phyloP scores from a whole-genome alignment of 1,139 yeast genomes.

The Yamadazyma trypodendri region DNA sequence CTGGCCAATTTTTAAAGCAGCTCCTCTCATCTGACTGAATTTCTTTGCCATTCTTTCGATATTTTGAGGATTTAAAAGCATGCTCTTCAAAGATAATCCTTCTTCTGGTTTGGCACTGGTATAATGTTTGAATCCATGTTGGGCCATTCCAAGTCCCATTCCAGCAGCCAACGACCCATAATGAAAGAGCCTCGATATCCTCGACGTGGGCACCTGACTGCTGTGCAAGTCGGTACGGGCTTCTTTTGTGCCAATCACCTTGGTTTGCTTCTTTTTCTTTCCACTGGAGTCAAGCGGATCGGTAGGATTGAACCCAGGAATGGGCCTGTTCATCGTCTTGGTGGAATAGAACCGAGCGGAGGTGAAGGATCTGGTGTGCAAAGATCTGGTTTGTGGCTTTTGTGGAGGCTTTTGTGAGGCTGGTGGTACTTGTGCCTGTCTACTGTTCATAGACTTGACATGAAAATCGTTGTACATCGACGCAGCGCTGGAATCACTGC shows the following conservation, averaged over 20 bases:
- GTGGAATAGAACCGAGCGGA: slow-evolving; percentile 12
- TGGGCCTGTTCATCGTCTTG: slow-evolving; percentile 11
- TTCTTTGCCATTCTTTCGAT: slow-evolving; percentile 86
- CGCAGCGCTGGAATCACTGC: not conserved
- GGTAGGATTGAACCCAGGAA: slow-evolving; percentile 8
- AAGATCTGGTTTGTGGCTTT: slow-evolving; percentile 11
- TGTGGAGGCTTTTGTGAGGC: too few species aligned
- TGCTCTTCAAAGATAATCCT: slow-evolving; percentile 51
- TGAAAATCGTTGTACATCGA: slow-evolving; percentile 10
- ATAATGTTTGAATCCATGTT: slow-evolving; percentile 71
- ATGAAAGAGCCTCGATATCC: slow-evolving; percentile 85
- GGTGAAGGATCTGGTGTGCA: slow-evolving; percentile 5
- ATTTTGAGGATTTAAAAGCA: slow-evolving; percentile 76
- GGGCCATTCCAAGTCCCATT: slow-evolving; percentile 80
- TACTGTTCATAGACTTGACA: slow-evolving; percentile 5
- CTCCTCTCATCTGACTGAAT: slow-evolving; percentile 95
- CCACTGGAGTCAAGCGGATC: slow-evolving; percentile 10
- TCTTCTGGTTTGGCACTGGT: slow-evolving; percentile 47
- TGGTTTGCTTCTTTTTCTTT: slow-evolving; percentile 4
- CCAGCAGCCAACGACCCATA: slow-evolving; percentile 93
- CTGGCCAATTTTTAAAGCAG: slow-evolving; percentile 95
- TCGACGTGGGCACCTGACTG: slow-evolving; percentile 79
- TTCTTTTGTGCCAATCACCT: slow-evolving; percentile 11
- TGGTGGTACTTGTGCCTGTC: too few species aligned
- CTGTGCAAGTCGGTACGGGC: slow-evolving; percentile 18